Evolutionary conservation across 345 rosid species (phyloP), one percentile per base, ranked within the genome.

Genomic region (Cardiospermum halicacabum): DNA sequence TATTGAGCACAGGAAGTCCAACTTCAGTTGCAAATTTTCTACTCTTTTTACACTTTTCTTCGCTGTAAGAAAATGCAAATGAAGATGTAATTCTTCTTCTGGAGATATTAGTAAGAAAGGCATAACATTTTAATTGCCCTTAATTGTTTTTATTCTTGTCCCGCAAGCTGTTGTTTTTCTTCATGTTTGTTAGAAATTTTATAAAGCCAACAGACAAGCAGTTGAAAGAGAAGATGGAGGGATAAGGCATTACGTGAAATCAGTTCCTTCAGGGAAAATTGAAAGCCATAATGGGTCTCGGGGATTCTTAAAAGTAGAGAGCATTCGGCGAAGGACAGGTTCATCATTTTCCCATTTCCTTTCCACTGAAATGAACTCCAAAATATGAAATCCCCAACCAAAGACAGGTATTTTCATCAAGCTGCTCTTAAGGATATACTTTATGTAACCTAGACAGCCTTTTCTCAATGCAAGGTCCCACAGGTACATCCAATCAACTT

Each of bases 401-500:
- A 90, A 86, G 15, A 90, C 67, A 7, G 90, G 97, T 7, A 87
- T 48, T 61, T 80, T 87, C 95, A 87, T 87, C 77, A 87, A 77
- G 74, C 90, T 85, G 80, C 95, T 82, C 83, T 90, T 90, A 42
- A 90, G 88, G 16, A 90, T 76, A 61, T 90, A 90, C 56, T 90
- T 90, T 60, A 90, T 84, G 67, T 71, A 78, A 21, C 95, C 95
- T 31, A 90, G 82, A 70, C 87, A 78, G 1, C 87, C 89, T 65
- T 87, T 90, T 30, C 95, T 72, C 82, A 87, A 62, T 5, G 95
- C 97, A 32, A 90, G 83, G 65, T 87, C 71, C 97, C 97, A 90
- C 65, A 90, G 28, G 77, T 87, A 90, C 97, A 90, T 90, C 95
- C 97, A 90, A 78, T 87, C 95, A 8, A 87, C 92, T 74, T 87